phyloP scores from a whole-genome alignment of 2,329 filamentous ascomycete species.

The Chaetomium olivaceum region DNA sequence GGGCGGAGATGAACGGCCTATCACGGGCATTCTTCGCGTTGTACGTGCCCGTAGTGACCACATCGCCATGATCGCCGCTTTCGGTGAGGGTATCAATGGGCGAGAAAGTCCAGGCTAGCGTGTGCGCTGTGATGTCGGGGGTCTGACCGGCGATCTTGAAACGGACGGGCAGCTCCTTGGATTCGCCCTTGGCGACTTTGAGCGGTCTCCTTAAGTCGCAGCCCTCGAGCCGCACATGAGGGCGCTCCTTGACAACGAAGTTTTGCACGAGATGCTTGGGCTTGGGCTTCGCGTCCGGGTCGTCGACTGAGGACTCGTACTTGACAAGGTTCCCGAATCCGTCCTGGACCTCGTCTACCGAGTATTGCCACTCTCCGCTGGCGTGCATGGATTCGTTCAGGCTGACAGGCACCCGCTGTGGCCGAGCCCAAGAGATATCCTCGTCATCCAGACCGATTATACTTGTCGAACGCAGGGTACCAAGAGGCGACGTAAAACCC shows the following conservation, averaged over 20 bases:
- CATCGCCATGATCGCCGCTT: constrained; percentile 67
- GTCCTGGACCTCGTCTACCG: constrained; percentile 88
- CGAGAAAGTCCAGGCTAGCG: constrained; percentile 79
- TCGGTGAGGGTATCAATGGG: constrained; percentile 68
- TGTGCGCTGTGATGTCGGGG: constrained; percentile 65
- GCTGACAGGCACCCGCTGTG: constrained; percentile 73
- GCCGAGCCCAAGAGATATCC: constrained; percentile 78
- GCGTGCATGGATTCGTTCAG: constrained; percentile 85
- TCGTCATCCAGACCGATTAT: constrained; percentile 60
- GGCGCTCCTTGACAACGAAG: constrained; percentile 85
- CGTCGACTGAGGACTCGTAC: constrained; percentile 67
- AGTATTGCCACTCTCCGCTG: constrained; percentile 83
- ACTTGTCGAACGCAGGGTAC: constrained; percentile 56
- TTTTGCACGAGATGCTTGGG: constrained; percentile 68
- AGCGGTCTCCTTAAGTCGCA: constrained; percentile 81
- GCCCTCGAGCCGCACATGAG: constrained; percentile 67
- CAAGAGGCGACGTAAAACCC: constrained; percentile 76
- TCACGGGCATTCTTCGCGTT: constrained; percentile 63
- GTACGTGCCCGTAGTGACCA: constrained; percentile 58
- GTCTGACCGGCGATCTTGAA: constrained; percentile 64
- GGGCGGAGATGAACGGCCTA: constrained; percentile 68
- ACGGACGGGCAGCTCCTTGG: constrained; percentile 67
- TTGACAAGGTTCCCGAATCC: constrained; percentile 83
- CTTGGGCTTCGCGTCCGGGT: constrained; percentile 64
- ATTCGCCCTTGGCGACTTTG: constrained; percentile 75